Evolutionary conservation across 108 stramenopile genomes (phyloP), one percentile per base, ranked within the genome.

Genomic region (Nannochloropsis salina): DNA sequence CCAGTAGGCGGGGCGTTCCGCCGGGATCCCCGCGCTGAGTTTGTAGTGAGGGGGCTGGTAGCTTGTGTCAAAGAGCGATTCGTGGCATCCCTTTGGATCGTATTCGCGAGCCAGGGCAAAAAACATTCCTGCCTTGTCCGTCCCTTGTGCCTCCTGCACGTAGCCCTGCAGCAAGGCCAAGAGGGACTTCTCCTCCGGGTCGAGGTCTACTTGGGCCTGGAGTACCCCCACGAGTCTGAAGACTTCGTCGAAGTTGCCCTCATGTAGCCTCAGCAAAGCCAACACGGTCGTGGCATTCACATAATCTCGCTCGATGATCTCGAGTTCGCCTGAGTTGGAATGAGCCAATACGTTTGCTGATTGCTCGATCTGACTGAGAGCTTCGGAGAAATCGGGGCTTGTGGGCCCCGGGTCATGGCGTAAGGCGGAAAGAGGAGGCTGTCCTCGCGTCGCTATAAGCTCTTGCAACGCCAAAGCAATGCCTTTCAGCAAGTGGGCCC

Each of bases 291-390:
- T 74, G 8, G 61, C 61, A 15, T n/a, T n/a, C 61, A 74, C 61
- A 74, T 74, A 74, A 6, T 74, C 61, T n/a, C 61, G 61, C 61
- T 74, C 61, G n/a, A 74, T 74, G n/a, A 74, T 74, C n/a, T 74
- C 61, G 20, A 74, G 20, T 6, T 74, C 8, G 61, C 61, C 61
- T 15, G 61, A n/a, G n/a, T 74, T n/a, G n/a, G 61, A 74, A 15
- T 74, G 3, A 8, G 61, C 15, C 15, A 74, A 74, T n/a, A 74
- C n/a, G 61, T 15, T 74, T n/a, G n/a, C 61, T 15, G 61, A 15
- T n/a, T 74, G 15, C 8, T 6, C 61, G 61, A 74, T n/a, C 1
- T n/a, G 4, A 15, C 6, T n/a, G 8, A 74, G 20, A 2, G 61
- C 61, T 6, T 74, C 61, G 61, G 61, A n/a, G n/a, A 74, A 74